These are phyloP conservation scores for Gossypioides kirkii DNA, from an alignment of 345 rosid species.

Conservation along the genomic window DNA sequence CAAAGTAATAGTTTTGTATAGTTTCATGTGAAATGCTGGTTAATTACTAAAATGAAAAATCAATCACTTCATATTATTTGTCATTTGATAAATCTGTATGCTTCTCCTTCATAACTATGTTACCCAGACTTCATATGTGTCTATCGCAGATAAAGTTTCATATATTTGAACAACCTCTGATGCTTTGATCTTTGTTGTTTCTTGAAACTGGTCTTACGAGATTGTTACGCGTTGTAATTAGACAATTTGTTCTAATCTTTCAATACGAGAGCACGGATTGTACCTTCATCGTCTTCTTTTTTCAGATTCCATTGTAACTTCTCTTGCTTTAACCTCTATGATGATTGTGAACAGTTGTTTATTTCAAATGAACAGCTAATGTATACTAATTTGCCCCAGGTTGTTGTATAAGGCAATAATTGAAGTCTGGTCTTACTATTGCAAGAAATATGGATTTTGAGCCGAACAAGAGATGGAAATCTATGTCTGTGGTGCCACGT, in stretches of 20 bases:
- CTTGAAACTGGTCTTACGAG: too few relatives aligned
- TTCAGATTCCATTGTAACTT: neutral
- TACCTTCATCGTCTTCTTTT: neutral
- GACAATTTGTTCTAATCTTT: neutral
- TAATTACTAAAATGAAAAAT: neutral
- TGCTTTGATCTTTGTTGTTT: too few relatives aligned
- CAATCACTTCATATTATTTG: too few relatives aligned
- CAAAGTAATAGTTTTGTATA: neutral
- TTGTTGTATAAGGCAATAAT: slow-evolving; percentile 24
- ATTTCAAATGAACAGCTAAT: neutral
- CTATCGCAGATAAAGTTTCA: too few relatives aligned
- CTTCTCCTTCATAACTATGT: too few relatives aligned
- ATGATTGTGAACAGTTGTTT: neutral
- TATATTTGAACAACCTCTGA: too few relatives aligned
- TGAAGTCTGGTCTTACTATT: slow-evolving; percentile 14
- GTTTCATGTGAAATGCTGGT: slow-evolving; percentile 3
- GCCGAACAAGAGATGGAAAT: slow-evolving; percentile 61
- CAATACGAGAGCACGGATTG: neutral
- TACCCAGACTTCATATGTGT: too few relatives aligned
- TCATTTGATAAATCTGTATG: too few relatives aligned
- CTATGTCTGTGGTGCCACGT: slow-evolving; percentile 43
- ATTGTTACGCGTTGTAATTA: neutral
- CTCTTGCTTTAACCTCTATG: neutral
- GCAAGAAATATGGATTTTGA: slow-evolving; percentile 52
- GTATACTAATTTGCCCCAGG: slow-evolving; percentile 29